Evolutionary conservation across 371 early-diverging fungal species (phyloP).

Genomic region (Nematocida displodere): DNA sequence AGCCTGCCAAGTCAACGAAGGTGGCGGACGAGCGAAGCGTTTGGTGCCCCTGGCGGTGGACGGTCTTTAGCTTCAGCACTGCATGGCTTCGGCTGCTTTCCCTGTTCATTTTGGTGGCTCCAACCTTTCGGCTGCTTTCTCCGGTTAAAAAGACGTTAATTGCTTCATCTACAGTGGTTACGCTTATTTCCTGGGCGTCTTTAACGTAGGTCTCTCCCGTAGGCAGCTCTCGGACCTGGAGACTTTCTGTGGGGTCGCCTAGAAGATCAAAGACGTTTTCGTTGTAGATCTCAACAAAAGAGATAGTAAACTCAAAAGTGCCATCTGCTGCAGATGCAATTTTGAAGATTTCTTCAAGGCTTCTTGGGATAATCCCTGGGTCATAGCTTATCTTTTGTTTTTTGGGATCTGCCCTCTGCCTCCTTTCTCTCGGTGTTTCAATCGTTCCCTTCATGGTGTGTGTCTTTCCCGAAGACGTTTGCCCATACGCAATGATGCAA

Average conservation of each 20-base stretch:
- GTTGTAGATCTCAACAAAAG: conserved; percentile 77
- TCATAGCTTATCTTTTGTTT: not conserved
- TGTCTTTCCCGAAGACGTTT: conserved; percentile 95
- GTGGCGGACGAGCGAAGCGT: conserved; percentile 21
- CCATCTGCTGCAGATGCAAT: conserved; percentile 52
- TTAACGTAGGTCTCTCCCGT: conserved; percentile 70
- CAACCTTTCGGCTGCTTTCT: conserved; percentile 25
- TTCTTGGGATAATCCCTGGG: conserved; percentile 56
- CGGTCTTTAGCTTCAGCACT: conserved; percentile 72
- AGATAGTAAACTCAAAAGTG: conserved; percentile 66
- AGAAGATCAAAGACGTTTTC: conserved; percentile 78
- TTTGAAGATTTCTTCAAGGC: conserved; percentile 52
- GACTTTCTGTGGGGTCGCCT: conserved; percentile 70
- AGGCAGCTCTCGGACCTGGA: conserved; percentile 83
- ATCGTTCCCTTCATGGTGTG: conserved; percentile 74
- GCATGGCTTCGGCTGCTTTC: conserved; percentile 61
- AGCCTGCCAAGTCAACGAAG: conserved; percentile 98
- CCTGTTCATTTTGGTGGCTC: conserved; percentile 45
- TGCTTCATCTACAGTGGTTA: conserved; percentile 37
- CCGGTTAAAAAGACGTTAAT: conserved; percentile 22
- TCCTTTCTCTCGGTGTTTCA: not conserved
- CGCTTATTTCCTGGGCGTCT: conserved; percentile 71
- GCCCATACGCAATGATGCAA: conserved; percentile 95
- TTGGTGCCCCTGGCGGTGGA: conserved; percentile 5
- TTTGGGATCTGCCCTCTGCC: not conserved